Evolutionary conservation across 306 rosid genomes (phyloP), one percentile per base, ranked within the genome.

Genomic region (Glycyrrhiza uralensis): DNA sequence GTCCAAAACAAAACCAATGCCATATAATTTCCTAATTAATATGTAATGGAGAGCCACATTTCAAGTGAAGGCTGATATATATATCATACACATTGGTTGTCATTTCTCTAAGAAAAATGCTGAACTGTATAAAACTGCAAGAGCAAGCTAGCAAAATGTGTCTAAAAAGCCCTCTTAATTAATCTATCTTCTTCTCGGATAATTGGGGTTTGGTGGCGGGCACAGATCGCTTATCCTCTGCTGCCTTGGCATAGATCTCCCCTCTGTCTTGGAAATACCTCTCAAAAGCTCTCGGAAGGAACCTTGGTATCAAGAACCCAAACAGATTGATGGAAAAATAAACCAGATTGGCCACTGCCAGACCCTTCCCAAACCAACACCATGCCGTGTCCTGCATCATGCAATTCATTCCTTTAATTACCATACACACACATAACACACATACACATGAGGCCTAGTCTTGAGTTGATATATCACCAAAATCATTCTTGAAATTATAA

Each of bases 221-320:
- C 0, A 73, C 44, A 12, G 87, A 76, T n/a, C 74, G 80, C 62
- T 83, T 88, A 28, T 92, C 95, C 72, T 90, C 92, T 6, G 44
- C 85, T 10, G 74, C 4, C 79, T 90, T 92, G 44, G 91, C 79
- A 24, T 23, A 69, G 32, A 72, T 73, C 79, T 90, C 98, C 19
- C 81, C 84, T 41, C 68, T 80, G 7, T 92, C 89, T 13, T 70
- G 61, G 44, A 88, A 85, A 80, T 92, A 90, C 78, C 74, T 85
- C 80, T 92, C 92, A 65, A 88, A 86, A 2, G 96, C 92, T 72
- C 88, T 83, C 1, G 98, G 98, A 71, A 92, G 95, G 50, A 92
- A 92, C 64, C 81, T 73, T 0, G 96, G 96, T 52, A 92, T 77
- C 81, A 92, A 65, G 82, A 92, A 92, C 2, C 70, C 84, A n/a